Evolutionary conservation across 2,329 filamentous ascomycete genomes (phyloP), one percentile per base, ranked within the genome.

Genomic region (Colletotrichum truncatum): DNA sequence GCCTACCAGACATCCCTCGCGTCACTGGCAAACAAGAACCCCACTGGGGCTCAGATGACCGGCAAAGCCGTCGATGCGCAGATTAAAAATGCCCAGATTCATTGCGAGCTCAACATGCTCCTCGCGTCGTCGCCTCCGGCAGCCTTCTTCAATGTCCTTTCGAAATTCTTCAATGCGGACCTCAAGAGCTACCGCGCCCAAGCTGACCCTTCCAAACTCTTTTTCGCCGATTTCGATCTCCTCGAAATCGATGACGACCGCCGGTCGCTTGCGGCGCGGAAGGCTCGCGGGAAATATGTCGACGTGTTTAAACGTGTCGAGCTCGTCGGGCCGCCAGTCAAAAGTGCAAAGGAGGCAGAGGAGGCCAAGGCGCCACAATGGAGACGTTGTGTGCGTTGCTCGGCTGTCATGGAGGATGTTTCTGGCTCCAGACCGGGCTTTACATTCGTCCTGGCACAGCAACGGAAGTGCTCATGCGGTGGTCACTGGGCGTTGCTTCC

Each of bases 201-300:
- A 58, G 84, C 89, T 10, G 88, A 96, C 69, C 84, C 88, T 26
- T 86, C 89, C 9, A 85, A 85, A 66, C 82, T 97, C 51, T 92
- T 92, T 78, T 91, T 93, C 76, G 87, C 87, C 51, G 88, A 96
- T 73, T 93, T 89, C 59, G 83, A 83, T 51, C 86, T 92, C 74
- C 81, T 96, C 10, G 91, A 91, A 5, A 81, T 93, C 12, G 84
- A 85, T 9, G 85, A 89, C 56, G 87, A 89, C 64, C 77, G 77
- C 12, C 79, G 80, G 16, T 86, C 84, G 4, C 73, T 87, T 11
- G 76, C 73, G 3, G 71, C 73, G 18, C 77, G 78, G 62, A 77
- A 74, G 63, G 73, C 74, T 3, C 77, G 71, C 36, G 77, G 78
- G 2, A 69, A 73, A 6, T 81, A 83, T 57, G 76, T 88, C 6